Evolutionary conservation across 139 green algal genomes (phyloP), one percentile per base, ranked within the genome.

Genomic region (Coelastrella sp.): DNA sequence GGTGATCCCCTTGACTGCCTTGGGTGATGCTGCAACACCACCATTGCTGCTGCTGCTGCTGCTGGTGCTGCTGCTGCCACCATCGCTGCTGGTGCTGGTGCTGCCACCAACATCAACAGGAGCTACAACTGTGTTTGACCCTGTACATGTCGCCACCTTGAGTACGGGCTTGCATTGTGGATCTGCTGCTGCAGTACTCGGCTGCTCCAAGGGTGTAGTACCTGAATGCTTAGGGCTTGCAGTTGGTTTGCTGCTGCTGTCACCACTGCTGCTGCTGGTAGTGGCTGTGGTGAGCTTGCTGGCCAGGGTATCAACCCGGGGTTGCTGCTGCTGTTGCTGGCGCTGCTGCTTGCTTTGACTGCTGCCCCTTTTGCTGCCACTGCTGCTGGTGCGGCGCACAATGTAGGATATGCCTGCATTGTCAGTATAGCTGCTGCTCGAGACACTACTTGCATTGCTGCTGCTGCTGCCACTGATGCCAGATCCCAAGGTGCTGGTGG

Each of bases 301-400:
- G n/a, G n/a, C n/a, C 35, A 53, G 67, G 1, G 27, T 67, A 45
- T n/a, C n/a, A 17, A 27, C 50, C 4, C 32, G 19, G 77, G 2
- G 51, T 43, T 32, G 32, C 83, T 23, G 72, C 66, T 40, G 62
- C 79, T 60, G 79, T 66, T 66, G 74, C 87, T 48, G 63, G 63
- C 38, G 87, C 30, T 67, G 37, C 17, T 64, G 68, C 68, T 75
- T 23, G 23, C 25, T 11, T 32, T 67, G 59, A 27, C 23, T 32
- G 59, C 59, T 67, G 27, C 11, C 27, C 50, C 17, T 9, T 51
- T 23, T 73, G 23, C 15, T 74, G 32, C 19, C 27, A 21, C n/a
- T 71, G 34, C 27, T 71, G 75, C 75, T 53, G 15, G 40, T 57
- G 60, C 41, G n/a, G n/a, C n/a, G n/a, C n/a, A n/a, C n/a, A n/a